Evolutionary conservation across 1,284 basidiomycete species (phyloP), one percentile per base, ranked within the genome.

Genomic region (Lentinula novae-zelandiae): DNA sequence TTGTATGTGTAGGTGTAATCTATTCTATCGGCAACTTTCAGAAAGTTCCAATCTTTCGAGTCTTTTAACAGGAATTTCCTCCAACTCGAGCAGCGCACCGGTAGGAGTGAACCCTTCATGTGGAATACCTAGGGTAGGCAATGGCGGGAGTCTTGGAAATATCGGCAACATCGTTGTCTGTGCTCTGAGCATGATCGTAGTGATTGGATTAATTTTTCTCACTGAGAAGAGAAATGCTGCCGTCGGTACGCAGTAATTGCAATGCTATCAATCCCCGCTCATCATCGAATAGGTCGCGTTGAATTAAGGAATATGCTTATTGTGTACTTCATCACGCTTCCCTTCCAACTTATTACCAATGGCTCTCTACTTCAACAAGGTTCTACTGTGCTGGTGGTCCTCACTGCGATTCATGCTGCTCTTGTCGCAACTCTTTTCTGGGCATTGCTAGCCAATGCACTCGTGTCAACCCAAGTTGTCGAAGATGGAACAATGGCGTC

Each of bases 391-490:
- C 78, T 95, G 38, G 82, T 87, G 5, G 82, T 84, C n/a, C 67
- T 95, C 60, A 55, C 92, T 0, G 86, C 91, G 0, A 77, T 95
- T 5, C 93, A 88, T 72, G 83, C 85, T 0, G 88, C 86, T 6
- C 64, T 87, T 27, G 82, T 93, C 39, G 85, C 84, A 7, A 80
- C 87, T 3, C 72, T 91, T 0, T 93, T 93, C 68, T 93, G 91
- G 90, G 68, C 84, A 2, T 76, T 95, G 58, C 76, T 95, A 57
- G 90, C 80, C 31, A 95, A 93, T 71, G 91, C 80, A 5, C 73
- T 95, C 58, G 82, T 96, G 31, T 87, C 90, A 34, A 91, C 89
- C 8, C 93, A 95, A 72, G 70, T 94, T 27, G 86, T 92, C 53
- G 90, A 92, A 66, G 93, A 95, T 68, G 93, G 92, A 9, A 92